A percentile compares a stretch with the other conserved stretches of the same genome.
Conservation (phyloP, 2,329 filamentous ascomycete species). For the Aureobasidium leucospermi region DNA sequence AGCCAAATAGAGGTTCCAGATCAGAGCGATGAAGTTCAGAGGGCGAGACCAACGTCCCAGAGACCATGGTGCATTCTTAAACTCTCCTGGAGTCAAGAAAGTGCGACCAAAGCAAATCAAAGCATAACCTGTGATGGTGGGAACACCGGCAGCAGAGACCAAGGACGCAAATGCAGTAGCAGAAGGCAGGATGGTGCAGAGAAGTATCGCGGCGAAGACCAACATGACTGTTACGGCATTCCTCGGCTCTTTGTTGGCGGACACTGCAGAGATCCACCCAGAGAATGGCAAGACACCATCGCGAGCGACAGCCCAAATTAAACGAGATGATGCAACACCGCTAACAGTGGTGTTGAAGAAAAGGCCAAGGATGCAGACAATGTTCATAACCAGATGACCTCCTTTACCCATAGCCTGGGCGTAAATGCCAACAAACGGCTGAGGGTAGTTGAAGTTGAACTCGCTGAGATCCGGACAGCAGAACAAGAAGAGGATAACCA, state of each 20-base stretch:
- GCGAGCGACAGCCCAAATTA: slow-evolving; percentile 56
- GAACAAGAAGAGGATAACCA: slow-evolving; percentile 54
- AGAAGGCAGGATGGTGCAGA: slow-evolving; percentile 54
- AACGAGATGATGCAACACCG: slow-evolving; percentile 52
- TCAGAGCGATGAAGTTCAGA: slow-evolving; percentile 28
- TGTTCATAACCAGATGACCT: slow-evolving; percentile 54
- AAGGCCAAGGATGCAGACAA: slow-evolving; percentile 45
- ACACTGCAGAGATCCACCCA: slow-evolving; percentile 49
- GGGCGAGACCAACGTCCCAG: slow-evolving; percentile 31
- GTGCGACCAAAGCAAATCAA: slow-evolving; percentile 36
- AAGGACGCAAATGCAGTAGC: slow-evolving; percentile 33
- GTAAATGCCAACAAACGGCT: slow-evolving; percentile 54
- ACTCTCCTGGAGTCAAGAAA: slow-evolving; percentile 31
- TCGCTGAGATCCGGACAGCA: slow-evolving; percentile 48
- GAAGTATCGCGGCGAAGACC: slow-evolving; percentile 46
- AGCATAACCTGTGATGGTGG: slow-evolving; percentile 35
- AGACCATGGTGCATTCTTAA: slow-evolving; percentile 30
- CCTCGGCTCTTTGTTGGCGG: slow-evolving; percentile 48
- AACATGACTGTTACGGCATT: slow-evolving; percentile 56
- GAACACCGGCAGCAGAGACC: slow-evolving; percentile 33
- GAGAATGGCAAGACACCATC: slow-evolving; percentile 56
- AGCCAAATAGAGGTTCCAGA: slow-evolving; percentile 34
- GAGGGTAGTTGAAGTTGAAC: slow-evolving; percentile 47
- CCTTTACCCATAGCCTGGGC: slow-evolving; percentile 49
- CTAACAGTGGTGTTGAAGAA: slow-evolving; percentile 54